phyloP scores from a whole-genome alignment of 2,329 filamentous ascomycete species.

The Fusarium pseudocircinatum region DNA sequence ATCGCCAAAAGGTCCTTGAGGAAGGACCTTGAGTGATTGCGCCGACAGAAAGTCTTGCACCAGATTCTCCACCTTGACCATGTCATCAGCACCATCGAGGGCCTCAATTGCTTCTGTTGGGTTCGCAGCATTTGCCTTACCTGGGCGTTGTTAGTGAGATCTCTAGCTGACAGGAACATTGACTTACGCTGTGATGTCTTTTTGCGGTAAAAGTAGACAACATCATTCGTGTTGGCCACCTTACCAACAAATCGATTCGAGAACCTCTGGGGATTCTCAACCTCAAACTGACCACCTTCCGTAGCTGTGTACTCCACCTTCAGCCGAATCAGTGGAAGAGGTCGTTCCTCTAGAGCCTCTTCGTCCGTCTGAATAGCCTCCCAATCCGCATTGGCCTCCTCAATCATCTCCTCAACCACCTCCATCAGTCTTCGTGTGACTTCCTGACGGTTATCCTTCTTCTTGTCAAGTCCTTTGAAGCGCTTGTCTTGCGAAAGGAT shows the following conservation, averaged over 20 bases:
- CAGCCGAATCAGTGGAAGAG: conserved; percentile 85
- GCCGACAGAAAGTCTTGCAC: conserved; percentile 88
- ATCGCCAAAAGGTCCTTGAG: conserved; percentile 91
- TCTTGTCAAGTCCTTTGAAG: conserved; percentile 80
- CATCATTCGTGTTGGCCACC: conserved; percentile 93
- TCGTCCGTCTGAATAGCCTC: conserved; percentile 75
- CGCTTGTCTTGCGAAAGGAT: conserved; percentile 77
- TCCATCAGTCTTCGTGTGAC: conserved; percentile 80
- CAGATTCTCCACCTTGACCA: conserved; percentile 86
- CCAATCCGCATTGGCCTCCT: conserved; percentile 86
- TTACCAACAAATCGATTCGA: conserved; percentile 91
- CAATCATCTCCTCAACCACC: conserved; percentile 87
- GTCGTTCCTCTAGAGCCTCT: conserved; percentile 68
- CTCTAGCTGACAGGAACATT: rapidly evolving
- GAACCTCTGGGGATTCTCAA: conserved; percentile 95
- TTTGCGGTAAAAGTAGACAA: conserved; percentile 91
- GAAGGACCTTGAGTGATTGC: conserved; percentile 91
- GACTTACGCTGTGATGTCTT: conserved; percentile 66
- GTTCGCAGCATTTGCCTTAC: conserved; percentile 55
- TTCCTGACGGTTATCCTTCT: conserved; percentile 83
- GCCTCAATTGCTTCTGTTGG: conserved; percentile 71
- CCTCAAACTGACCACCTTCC: conserved; percentile 86
- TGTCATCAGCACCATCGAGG: conserved; percentile 64
- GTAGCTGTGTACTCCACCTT: conserved; percentile 90
- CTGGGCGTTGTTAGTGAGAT: conserved; percentile 31